Evolutionary conservation across 805 yeast genomes (phyloP), one percentile per base, ranked within the genome.

Genomic region (Wickerhamiella bombiphila): DNA sequence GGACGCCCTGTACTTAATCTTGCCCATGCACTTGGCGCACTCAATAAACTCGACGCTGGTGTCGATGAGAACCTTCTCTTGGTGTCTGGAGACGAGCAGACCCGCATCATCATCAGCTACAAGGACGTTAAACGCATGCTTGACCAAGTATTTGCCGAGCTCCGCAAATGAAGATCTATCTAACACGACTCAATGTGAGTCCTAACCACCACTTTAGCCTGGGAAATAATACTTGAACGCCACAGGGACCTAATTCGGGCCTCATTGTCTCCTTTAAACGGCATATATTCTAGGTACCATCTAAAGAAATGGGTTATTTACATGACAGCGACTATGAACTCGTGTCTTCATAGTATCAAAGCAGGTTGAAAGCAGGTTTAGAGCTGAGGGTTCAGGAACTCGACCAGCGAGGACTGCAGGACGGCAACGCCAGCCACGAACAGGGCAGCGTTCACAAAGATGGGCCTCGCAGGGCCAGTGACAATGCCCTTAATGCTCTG

Each of bases 21-120:
- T 48, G 76, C 85, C 1, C 83, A 83, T 55, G 86, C 85, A 4
- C 61, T 91, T 42, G 64, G 72, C 35, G 72, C 79, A 49, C 62
- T 91, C 51, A 88, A 88, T 59, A 91, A 88, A 58, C 63, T 91
- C 46, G 98, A 91, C 54, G 93, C 88, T 4, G 97, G 96, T 1
- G 68, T 78, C 24, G 85, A 81, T 36, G 98, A 91, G 58, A 74
- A 72, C 47, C 59, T 91, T 13, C 61, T 86, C 54, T 66, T 91
- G 37, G 82, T 83, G 1, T 76, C 91, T 5, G 70, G 78, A 8
- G 94, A 86, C 55, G 94, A 83, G 53, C 76, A 75, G 62, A 77
- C 73, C 32, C 85, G 96, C 55, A 62, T 91, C 43, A 76, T 91
- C 29, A 78, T 82, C 38, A 74, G 86, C 49, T 91, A 79, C 57